Base-by-base conservation (phyloP, 768 basidiomycete genomes). In the Kwoniella sp. region DNA sequence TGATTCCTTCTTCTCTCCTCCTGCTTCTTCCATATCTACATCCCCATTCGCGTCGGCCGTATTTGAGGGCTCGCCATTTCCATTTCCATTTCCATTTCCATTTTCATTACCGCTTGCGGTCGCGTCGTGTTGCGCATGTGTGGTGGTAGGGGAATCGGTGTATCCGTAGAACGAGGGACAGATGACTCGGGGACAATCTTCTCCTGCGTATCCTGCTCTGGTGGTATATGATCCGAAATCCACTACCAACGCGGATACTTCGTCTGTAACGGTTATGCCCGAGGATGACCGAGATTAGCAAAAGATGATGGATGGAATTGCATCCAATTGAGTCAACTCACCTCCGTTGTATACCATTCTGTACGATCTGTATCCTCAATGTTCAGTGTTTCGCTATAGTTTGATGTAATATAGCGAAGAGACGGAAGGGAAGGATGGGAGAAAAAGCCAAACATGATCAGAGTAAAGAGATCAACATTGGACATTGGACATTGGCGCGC, bases 171-270 rank as follows among this genome's bases (percentile, higher is more conserved):
- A 84, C 2, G 93, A 90, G 8, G 96, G 90, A 67, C 95, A 86
- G 65, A 97, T 87, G 19, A 90, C 89, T 80, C 92, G 91, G 19
- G 96, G 96, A 12, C 90, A 86, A 74, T 98, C 96, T 81, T 98
- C 95, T 50, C 96, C 96, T 12, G 96, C 95, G 80, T 98, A 96
- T 57, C 96, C 96, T 12, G 92, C 92, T 77, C 96, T 88, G 58
- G 94, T 82, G 9, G 92, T 89, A 25, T 90, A 89, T 12, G 90
- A 84, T 27, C 96, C 96, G 77, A 98, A 89, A 82, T 99, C 96
- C 37, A 99, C 83, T 24, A 98, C 96, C 56, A 98, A 83, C 29
- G 95, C 96, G 36, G 92, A 90, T n/a, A 98, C 92, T 82, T 97
- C 94, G 78, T 97, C 94, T 96, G 64, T 33, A 40, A 33, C 12